Percentiles rank a stretch among this genome's conserved stretches.
phyloP scores from a whole-genome alignment of 2,329 filamentous ascomycete genomes.

The Exophiala dermatitidis region DNA sequence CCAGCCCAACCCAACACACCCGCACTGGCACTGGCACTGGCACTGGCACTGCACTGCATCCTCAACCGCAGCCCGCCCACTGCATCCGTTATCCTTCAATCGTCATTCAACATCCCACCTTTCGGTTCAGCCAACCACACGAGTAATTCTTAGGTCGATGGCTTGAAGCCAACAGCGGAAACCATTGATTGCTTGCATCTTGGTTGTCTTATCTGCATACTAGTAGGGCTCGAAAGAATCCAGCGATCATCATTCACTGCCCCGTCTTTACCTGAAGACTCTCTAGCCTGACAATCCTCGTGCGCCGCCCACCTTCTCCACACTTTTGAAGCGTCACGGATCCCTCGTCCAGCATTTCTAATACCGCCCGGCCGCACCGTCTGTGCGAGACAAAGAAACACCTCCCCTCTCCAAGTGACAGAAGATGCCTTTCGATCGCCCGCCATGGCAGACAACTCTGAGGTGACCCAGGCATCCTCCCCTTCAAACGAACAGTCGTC shows the following conservation, averaged over 20 bases:
- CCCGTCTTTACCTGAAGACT: not conserved
- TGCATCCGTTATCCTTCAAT: not conserved
- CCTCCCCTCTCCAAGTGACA: not conserved
- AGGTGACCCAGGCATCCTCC: conserved; percentile 18
- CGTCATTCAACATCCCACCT: not conserved
- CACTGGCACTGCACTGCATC: too few relatives aligned
- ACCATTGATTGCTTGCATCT: not conserved
- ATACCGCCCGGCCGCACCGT: not conserved
- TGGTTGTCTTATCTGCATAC: not conserved
- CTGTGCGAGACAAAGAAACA: conserved; percentile 1
- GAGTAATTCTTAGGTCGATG: not conserved
- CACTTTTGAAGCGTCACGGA: not conserved
- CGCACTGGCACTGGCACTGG: too few relatives aligned
- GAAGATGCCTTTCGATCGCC: conserved; percentile 17
- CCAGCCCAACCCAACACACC: too few relatives aligned
- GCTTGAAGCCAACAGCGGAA: not conserved
- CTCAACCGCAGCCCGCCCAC: too few relatives aligned
- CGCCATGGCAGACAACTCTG: conserved; percentile 20
- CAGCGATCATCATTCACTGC: conserved; percentile 1
- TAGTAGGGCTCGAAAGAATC: not conserved
- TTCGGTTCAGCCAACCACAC: not conserved
- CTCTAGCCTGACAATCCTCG: not conserved
- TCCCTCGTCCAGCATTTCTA: not conserved
- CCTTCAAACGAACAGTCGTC: conserved; percentile 10
- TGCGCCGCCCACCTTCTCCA: conserved; percentile 2